Base-by-base conservation (phyloP, 495 filamentous ascomycete species). In the Talaromyces ruber region DNA sequence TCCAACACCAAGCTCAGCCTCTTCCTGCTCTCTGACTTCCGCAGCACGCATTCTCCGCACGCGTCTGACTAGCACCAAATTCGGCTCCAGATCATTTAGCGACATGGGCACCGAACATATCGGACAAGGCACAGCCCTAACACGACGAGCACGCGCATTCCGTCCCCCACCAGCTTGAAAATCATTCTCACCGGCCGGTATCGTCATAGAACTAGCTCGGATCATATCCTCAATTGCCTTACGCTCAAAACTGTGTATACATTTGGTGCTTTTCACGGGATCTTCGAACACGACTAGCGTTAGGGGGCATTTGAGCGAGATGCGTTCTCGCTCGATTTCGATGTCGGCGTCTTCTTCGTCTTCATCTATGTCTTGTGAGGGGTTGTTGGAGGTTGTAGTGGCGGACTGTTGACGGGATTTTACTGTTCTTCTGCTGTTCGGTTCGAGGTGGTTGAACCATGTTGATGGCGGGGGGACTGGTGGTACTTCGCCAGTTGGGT, bases 171-270 rank as follows among this genome's bases (percentile, higher is more conserved):
- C 54, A 39, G 16, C 59, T 18, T 60, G 59, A 52, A 60, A 60
- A 32, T 60, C 59, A 8, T 29, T 12, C 2, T 60, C 64, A 4
- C 69, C 63, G 0, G 65, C 60, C 2, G 55, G 65, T 0, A 66
- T 64, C 14, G 72, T 68, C 6, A 73, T 57, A 1, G 64, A 69
- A 56, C 75, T 82, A 22, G 64, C 61, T 4, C 65, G 54, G 37
- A 95, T 82, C 74, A 90, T 87, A 14, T 82, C 76, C 37, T 83
- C 28, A 61, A 96, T 90, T 6, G 90, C 89, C 3, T 73, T 66
- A 65, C 83, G 87, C 72, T 97, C 88, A 71, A 96, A 96, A 8
- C 82, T 89, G 70, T 97, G 92, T 8, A 82, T 86, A 76, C 92
- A 97, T 65, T 88, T 87, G 4, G 73, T 81, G 71, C 84, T 91